Base-by-base conservation (phyloP, 1,139 yeast species). In the Suhomyces bribrorum region DNA sequence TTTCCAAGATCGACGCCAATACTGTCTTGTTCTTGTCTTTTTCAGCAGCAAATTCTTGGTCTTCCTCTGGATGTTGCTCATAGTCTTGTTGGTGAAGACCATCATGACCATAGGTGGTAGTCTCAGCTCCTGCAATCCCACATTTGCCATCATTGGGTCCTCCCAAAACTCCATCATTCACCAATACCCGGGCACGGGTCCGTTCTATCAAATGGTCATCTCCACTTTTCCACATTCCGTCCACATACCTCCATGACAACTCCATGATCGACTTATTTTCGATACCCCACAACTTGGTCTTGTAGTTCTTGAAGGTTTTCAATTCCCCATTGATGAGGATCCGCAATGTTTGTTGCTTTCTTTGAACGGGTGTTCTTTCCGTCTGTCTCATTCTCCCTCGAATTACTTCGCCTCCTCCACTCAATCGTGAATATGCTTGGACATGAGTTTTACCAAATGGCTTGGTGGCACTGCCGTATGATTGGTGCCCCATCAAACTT, bases 211-310 rank as follows among this genome's bases (percentile, higher is more conserved):
- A 73, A 57, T 87, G 95, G 38, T 85, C 87, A 48, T 79, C 81
- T 7, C 94, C 94, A 61, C 88, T 88, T 49, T 73, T 75, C 98
- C 98, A 92, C 31, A 72, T 74, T 0, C 87, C 87, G 44, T 82
- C 74, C 12, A 60, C 65, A 56, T 77, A 90, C 38, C 66, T 65
- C 61, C 72, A 77, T 0, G 85, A 84, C 50, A 89, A 68, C 49
- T 83, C 92, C 31, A 76, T 72, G 1, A 73, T 57, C 3, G 75
- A 68, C 48, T 77, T 75, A 62, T 86, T 83, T 49, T 85, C 90
- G 43, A 80, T 71, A 7, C 97, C 97, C 98, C 98, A 92, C 31
- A 92, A 70, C 53, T 88, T 88, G 17, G 83, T 80, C 62, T 86
- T 86, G 52, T 72, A 74, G 45, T 82, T 69, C 52, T 78, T 79